Percentiles rank a stretch among this genome's conserved stretches.
phyloP scores from a whole-genome alignment of 108 stramenopile species.

The Pinguiococcus pyrenoidosus region DNA sequence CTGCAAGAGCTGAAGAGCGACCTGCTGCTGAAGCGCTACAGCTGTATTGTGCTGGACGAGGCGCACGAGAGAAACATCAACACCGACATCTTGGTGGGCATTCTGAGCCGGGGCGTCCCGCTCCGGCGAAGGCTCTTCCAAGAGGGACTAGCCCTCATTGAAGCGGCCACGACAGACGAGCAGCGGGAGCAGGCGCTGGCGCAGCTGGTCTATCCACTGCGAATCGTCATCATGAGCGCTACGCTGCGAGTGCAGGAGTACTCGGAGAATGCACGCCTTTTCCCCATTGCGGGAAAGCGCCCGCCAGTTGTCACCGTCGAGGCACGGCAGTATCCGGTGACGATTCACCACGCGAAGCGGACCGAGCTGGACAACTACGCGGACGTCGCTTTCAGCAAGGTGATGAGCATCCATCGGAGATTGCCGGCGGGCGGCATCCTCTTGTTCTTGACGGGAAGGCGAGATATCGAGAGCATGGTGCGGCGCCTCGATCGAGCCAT shows the following conservation, averaged over 20 bases:
- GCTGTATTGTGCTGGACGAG: constrained; percentile 67
- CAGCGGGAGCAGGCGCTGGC: no score
- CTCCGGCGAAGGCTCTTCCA: constrained; percentile 55
- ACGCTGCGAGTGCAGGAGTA: constrained; percentile 91
- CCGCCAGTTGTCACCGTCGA: constrained; percentile 69
- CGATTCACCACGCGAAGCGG: constrained; percentile 80
- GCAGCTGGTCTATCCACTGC: constrained; percentile 63
- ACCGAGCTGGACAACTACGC: constrained; percentile 86
- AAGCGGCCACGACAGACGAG: no score
- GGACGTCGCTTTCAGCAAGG: constrained; percentile 45
- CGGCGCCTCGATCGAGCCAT: no score
- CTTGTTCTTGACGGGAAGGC: constrained; percentile 89
- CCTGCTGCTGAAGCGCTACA: constrained; percentile 75
- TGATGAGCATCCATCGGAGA: constrained; percentile 71
- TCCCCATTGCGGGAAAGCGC: constrained; percentile 15
- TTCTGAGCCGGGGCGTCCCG: constrained; percentile 67
- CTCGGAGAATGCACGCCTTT: constrained; percentile 61
- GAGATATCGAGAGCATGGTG: constrained; percentile 74
- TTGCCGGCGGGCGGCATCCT: constrained; percentile 79
- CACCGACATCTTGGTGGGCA: constrained; percentile 89
- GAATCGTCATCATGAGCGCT: constrained; percentile 92
- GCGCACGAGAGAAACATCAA: constrained; percentile 85
- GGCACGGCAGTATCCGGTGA: constrained; percentile 81
- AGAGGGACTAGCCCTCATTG: no score
- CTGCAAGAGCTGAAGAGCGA: constrained; percentile 79